phyloP scores from a whole-genome alignment of 2,329 filamentous ascomycete genomes.

The Alternaria longipes region DNA sequence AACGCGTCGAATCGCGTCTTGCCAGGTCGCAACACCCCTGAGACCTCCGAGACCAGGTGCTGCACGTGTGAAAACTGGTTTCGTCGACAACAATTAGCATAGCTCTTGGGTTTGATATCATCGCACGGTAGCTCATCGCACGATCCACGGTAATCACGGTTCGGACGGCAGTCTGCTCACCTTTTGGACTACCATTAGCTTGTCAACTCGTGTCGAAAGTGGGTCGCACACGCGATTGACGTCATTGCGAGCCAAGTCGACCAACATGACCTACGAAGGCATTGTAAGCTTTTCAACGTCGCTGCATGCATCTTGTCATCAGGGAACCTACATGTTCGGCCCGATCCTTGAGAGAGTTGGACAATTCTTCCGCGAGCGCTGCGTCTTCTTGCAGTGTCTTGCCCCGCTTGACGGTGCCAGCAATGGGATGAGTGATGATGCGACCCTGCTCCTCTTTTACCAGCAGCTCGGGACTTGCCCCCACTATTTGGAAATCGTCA shows the following conservation, averaged over 20 bases:
- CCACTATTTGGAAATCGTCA: conserved; percentile 90
- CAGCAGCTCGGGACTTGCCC: conserved; percentile 91
- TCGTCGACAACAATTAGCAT: conserved; percentile 20
- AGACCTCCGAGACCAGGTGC: conserved; percentile 95
- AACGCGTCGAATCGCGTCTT: conserved; percentile 96
- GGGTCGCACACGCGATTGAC: conserved; percentile 96
- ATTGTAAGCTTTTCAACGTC: conserved; percentile 68
- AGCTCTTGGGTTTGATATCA: not conserved
- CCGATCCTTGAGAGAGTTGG: conserved; percentile 83
- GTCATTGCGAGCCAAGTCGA: conserved; percentile 95
- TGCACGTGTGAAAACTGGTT: conserved; percentile 90
- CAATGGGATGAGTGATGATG: conserved; percentile 96
- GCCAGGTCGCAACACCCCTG: conserved; percentile 81
- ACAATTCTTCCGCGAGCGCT: conserved; percentile 77
- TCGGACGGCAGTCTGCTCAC: conserved; percentile 28
- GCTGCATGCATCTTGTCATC: conserved; percentile 21
- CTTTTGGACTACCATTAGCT: conserved; percentile 76
- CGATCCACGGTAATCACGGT: conserved; percentile 10
- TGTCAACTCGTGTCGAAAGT: conserved; percentile 86
- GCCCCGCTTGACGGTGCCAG: conserved; percentile 91
- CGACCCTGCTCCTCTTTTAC: conserved; percentile 88
- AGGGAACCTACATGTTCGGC: conserved; percentile 49
- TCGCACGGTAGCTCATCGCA: conserved; percentile 9
- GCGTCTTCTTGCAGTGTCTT: conserved; percentile 83
- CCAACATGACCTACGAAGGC: conserved; percentile 85